phyloP scores from a whole-genome alignment of 345 rosid genomes.

The Microcos paniculata region DNA sequence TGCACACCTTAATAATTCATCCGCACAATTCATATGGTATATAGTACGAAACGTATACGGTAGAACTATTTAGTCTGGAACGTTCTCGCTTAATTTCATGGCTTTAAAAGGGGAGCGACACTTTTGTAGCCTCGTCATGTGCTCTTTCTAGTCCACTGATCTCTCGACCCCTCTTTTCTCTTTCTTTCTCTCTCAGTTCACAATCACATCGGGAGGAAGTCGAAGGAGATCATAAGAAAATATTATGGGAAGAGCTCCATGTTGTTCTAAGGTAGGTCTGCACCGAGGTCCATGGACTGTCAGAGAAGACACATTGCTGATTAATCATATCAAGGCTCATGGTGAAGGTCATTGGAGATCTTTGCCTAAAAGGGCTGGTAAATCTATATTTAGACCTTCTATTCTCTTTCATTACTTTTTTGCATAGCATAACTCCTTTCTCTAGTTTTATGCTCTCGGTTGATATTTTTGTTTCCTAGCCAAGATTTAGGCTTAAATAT shows the following conservation, averaged over 20 bases:
- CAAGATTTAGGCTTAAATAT: background rate
- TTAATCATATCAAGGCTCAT: conserved; percentile 28
- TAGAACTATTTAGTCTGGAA: background rate
- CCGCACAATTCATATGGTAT: too few species aligned
- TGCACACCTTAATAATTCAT: too few species aligned
- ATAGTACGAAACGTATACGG: too few species aligned
- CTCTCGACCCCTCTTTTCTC: too few species aligned
- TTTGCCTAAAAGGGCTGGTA: conserved; percentile 44
- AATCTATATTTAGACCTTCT: too few species aligned
- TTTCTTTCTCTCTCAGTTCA: background rate
- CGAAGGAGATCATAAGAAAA: background rate
- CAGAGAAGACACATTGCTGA: conserved; percentile 39
- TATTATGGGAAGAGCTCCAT: conserved; percentile 54
- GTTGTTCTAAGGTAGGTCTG: conserved; percentile 46
- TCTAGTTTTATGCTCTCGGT: background rate
- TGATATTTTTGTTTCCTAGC: background rate
- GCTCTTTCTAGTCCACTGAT: background rate
- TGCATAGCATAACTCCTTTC: background rate
- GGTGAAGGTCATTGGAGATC: conserved; percentile 55
- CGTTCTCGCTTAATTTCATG: background rate
- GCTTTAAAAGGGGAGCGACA: background rate
- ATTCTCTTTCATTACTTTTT: background rate
- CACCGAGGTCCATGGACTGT: conserved; percentile 46
- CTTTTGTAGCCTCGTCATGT: background rate
- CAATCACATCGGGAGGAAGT: background rate